A percentile compares a stretch with the other conserved stretches of the same genome.
Evolutionary conservation across 1,284 basidiomycete genomes (phyloP).

Genomic region (Xerocomus amazonicus): DNA sequence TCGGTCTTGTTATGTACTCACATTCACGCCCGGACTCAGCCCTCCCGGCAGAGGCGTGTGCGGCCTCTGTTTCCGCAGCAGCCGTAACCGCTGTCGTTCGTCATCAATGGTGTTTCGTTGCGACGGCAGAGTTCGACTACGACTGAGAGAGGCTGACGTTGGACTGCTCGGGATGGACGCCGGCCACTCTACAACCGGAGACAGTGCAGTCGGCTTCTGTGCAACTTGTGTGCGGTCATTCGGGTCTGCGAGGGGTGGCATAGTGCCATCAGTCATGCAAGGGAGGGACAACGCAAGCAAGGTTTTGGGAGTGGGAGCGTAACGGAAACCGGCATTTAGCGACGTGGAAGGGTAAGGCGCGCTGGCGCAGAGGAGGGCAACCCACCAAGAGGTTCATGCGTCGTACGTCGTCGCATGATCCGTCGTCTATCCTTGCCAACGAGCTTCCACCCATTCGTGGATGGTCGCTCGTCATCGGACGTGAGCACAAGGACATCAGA

Average conservation of each 20-base stretch:
- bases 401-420: conserved; percentile 52
- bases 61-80: conserved; percentile 49
- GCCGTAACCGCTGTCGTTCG: conserved; percentile 38
- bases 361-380: conserved; percentile 35
- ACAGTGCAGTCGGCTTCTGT: conserved; percentile 32
- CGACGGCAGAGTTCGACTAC: conserved; percentile 62
- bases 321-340: conserved; percentile 22
- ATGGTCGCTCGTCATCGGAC: conserved; percentile 45
- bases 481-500: conserved; percentile 39
- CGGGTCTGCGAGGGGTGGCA: conserved; percentile 18
- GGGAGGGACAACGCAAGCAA: neutral
- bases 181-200: conserved; percentile 44
- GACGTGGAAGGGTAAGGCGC: conserved; percentile 27
- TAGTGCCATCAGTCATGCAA: neutral
- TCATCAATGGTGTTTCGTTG: conserved; percentile 33
- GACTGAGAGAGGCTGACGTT: conserved; percentile 32
- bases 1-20: conserved; percentile 18
- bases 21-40: conserved; percentile 20
- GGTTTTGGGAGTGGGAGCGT: neutral
- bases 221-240: conserved; percentile 12
- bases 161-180: conserved; percentile 25
- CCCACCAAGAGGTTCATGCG: conserved; percentile 52
- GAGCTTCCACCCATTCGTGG: conserved; percentile 46
- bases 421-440: conserved; percentile 39
- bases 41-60: conserved; percentile 28